These are phyloP conservation scores for Bidens hawaiensis DNA, from an alignment of 140 eudicot species.

Conservation along the genomic window DNA sequence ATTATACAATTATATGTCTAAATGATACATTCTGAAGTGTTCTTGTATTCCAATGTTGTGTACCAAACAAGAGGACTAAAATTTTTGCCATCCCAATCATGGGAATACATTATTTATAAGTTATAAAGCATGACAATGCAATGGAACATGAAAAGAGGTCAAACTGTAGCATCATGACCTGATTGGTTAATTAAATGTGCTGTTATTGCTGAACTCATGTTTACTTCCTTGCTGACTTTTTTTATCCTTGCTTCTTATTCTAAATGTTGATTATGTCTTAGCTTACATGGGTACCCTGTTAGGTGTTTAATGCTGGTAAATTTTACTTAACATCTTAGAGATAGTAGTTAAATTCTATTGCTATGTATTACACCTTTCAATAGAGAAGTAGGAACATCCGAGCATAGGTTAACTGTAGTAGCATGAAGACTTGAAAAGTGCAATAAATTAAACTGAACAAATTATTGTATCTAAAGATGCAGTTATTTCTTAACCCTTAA, in stretches of 20 bases:
- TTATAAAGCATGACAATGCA: background rate
- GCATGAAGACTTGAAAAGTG: background rate
- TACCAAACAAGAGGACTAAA: slow-evolving; percentile 8
- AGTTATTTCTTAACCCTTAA: background rate
- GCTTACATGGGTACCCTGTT: background rate
- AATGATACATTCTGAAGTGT: slow-evolving; percentile 4
- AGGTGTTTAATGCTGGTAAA: background rate
- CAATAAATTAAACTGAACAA: background rate
- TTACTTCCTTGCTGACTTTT: background rate
- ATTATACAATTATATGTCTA: background rate
- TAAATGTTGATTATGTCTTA: background rate
- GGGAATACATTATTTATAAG: background rate
- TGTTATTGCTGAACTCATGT: background rate
- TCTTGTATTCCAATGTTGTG: background rate
- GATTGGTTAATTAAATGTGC: background rate
- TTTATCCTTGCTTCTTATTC: background rate
- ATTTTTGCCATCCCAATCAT: background rate
- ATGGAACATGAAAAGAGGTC: background rate
- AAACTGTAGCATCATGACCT: slow-evolving; percentile 5
- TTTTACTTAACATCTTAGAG: background rate
- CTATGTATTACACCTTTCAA: background rate
- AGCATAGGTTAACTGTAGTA: slow-evolving; percentile 3
- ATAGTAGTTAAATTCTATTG: background rate
- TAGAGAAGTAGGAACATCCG: background rate
- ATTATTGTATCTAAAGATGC: background rate